A percentile compares a stretch with the other conserved stretches of the same genome.
phyloP scores from a whole-genome alignment of 1,139 yeast genomes.

The Nakaseomyces bracarensis region DNA sequence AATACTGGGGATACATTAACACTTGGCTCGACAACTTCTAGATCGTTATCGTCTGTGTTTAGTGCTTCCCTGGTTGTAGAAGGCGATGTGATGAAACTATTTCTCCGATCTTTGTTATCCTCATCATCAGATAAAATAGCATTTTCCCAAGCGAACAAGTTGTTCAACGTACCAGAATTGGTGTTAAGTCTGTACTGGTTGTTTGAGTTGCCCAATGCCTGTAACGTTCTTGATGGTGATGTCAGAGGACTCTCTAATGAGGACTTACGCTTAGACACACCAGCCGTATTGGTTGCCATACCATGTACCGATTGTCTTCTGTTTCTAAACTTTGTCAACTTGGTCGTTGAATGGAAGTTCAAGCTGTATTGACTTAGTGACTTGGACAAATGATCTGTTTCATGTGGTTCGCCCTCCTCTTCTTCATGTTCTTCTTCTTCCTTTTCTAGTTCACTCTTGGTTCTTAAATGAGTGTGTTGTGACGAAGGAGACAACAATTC shows the following conservation, averaged over 20 bases:
- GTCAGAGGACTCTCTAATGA: slow-evolving; percentile 6
- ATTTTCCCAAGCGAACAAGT: slow-evolving; percentile 2
- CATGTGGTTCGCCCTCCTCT: slow-evolving; percentile 3
- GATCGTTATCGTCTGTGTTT: not conserved
- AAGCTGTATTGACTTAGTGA: slow-evolving; percentile 21
- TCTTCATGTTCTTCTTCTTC: slow-evolving; percentile 12
- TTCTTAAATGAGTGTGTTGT: slow-evolving; percentile 1
- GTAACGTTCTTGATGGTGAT: slow-evolving; percentile 2
- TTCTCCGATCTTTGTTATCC: slow-evolving; percentile 2
- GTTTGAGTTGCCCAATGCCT: not conserved
- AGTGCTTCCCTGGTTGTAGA: not conserved
- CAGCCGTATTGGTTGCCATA: not conserved
- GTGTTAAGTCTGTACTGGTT: slow-evolving; percentile 3
- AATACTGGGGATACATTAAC: slow-evolving; percentile 3
- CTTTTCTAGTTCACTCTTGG: slow-evolving; percentile 11
- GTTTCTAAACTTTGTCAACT: slow-evolving; percentile 4
- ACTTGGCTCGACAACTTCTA: slow-evolving; percentile 4
- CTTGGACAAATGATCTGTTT: too few species aligned
- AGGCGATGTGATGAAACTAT: not conserved
- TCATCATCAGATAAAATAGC: slow-evolving; percentile 3
- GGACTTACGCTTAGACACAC: not conserved
- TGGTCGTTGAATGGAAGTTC: slow-evolving; percentile 2
- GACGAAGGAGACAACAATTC: too few species aligned
- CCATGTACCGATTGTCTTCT: slow-evolving; percentile 6
- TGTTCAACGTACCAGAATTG: not conserved